Conservation (phyloP, 1,284 basidiomycete species). For the Tranzscheliella williamsii region DNA sequence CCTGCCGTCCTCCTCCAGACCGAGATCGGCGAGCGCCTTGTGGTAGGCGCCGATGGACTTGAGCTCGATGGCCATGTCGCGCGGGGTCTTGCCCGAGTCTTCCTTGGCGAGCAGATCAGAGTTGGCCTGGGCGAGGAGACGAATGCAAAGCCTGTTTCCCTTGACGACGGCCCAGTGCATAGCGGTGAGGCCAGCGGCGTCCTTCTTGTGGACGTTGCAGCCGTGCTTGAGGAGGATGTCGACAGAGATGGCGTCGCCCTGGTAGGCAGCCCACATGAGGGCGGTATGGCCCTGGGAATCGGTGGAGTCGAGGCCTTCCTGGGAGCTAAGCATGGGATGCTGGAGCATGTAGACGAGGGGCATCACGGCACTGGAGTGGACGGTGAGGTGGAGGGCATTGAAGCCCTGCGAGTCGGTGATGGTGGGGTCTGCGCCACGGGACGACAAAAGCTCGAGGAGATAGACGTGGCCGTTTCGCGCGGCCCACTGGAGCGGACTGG, state of each 20-base stretch:
- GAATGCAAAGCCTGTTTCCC: conserved; percentile 82
- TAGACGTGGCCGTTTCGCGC: conserved; percentile 92
- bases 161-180: conserved; percentile 99
- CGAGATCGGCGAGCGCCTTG: conserved; percentile 80
- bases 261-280: conserved; percentile 99
- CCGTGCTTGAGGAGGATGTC: conserved; percentile 87
- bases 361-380: conserved; percentile 92
- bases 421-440: conserved; percentile 86
- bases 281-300: conserved; percentile 92
- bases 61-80: conserved; percentile 92
- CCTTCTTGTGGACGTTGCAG: conserved; percentile 74
- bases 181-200: conserved; percentile 82
- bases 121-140: conserved; percentile 80
- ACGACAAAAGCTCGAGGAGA: conserved; percentile 85
- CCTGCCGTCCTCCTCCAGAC: conserved; percentile 66
- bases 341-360: conserved; percentile 79
- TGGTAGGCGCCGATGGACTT: conserved; percentile 79
- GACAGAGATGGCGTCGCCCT: conserved; percentile 93
- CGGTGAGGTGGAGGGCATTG: conserved; percentile 91
- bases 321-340: conserved; percentile 70
- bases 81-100: conserved; percentile 80
- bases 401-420: conserved; percentile 92
- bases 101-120: conserved; percentile 81
- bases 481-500: conserved; percentile 97
- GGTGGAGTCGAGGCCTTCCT: conserved; percentile 32